A percentile compares a stretch with the other conserved stretches of the same genome.
These are phyloP conservation scores for Fragaria nilgerrensis DNA, from an alignment of 306 rosid species.

Conservation along the genomic window DNA sequence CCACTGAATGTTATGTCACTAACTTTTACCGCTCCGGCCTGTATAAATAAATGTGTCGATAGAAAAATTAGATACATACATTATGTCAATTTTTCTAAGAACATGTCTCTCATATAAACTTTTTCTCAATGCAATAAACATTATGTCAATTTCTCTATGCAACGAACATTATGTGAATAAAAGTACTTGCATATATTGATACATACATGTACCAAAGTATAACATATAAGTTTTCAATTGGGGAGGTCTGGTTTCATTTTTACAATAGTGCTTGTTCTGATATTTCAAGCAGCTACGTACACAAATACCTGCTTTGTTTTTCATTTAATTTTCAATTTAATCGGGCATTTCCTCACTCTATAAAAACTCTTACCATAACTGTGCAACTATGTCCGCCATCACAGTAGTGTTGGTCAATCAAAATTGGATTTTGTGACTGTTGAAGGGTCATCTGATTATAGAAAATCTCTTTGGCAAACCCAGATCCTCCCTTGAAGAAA, in stretches of 20 bases:
- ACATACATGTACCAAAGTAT: too few species aligned
- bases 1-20: conserved; percentile 8
- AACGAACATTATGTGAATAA: too few species aligned
- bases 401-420: conserved; percentile 3
- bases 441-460: background rate
- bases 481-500: background rate
- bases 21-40: background rate
- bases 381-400: background rate
- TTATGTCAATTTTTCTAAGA: too few species aligned
- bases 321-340: too few species aligned
- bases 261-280: background rate
- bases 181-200: too few species aligned
- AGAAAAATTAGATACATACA: too few species aligned
- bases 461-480: background rate
- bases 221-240: too few species aligned
- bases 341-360: background rate
- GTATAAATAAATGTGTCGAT: background rate
- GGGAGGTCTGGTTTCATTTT: too few species aligned
- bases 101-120: too few species aligned
- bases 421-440: background rate
- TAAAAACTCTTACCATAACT: background rate
- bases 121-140: too few species aligned
- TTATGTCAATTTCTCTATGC: too few species aligned
- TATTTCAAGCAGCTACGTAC: background rate
- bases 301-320: background rate